These are phyloP conservation scores for Fraxinus ornus DNA, from an alignment of 305 asterid genomes.

Conservation along the genomic window DNA sequence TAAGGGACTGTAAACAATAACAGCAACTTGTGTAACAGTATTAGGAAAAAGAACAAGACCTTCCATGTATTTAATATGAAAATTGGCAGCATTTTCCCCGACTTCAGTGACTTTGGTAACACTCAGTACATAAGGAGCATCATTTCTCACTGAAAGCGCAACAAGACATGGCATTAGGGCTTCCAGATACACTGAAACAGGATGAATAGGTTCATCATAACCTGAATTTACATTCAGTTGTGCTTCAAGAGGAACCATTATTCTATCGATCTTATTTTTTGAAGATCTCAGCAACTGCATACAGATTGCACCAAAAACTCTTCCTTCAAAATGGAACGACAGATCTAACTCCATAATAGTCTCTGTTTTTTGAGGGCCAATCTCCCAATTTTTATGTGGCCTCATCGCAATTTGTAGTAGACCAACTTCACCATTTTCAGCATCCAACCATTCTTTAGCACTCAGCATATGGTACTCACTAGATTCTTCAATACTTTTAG, in stretches of 20 bases:
- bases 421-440: slow-evolving; percentile 43
- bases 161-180: slow-evolving; percentile 41
- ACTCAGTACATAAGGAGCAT: slow-evolving; percentile 47
- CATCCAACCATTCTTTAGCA: slow-evolving; percentile 52
- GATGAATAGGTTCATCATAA: slow-evolving; percentile 31
- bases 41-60: slow-evolving; percentile 76
- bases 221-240: slow-evolving; percentile 36
- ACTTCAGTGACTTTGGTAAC: slow-evolving; percentile 46
- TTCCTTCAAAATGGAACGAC: slow-evolving; percentile 54
- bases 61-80: slow-evolving; percentile 52
- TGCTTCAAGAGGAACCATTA: slow-evolving; percentile 59
- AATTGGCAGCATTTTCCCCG: slow-evolving; percentile 41
- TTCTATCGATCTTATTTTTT: slow-evolving; percentile 42
- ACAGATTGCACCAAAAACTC: slow-evolving; percentile 57
- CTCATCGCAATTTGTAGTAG: slow-evolving; percentile 50
- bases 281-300: slow-evolving; percentile 63
- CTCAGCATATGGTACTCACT: slow-evolving; percentile 32
- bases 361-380: slow-evolving; percentile 57
- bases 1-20: slow-evolving; percentile 36
- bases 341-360: slow-evolving; percentile 61
- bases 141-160: slow-evolving; percentile 60
- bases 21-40: slow-evolving; percentile 66
- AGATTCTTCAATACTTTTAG: slow-evolving; percentile 32
- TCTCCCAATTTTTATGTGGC: slow-evolving; percentile 66
- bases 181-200: slow-evolving; percentile 38